Percentiles rank a stretch among this genome's conserved stretches.
Conservation (phyloP, 129 eudicot species). For the sunflower (Helianthus annuus) region HanXRQr2.0-SUNRISE NC_035445.2:76615245-76615744, state of each 20-base stretch:
- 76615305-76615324: conserved; percentile 28
- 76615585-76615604: background rate
- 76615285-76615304: conserved; percentile 11
- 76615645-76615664: no score
- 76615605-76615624: no score
- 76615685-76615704: no score
- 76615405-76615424: background rate
- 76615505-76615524: background rate
- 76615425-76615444: conserved; percentile 7
- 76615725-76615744: no score
- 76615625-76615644: no score
- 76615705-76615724: no score
- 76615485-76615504: background rate
- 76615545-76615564: background rate
- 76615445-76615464: background rate
- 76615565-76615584: background rate
- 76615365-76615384: background rate
- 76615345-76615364: conserved; percentile 47
- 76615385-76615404: no score
- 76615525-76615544: no score
- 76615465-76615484: conserved; percentile 2
- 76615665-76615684: no score
- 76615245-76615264: conserved; percentile 58
- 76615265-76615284: conserved; percentile 38
- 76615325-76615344: conserved; percentile 34